Evolutionary conservation across 2,329 filamentous ascomycete species (phyloP).

Genomic region (Exophiala viscosa): DNA sequence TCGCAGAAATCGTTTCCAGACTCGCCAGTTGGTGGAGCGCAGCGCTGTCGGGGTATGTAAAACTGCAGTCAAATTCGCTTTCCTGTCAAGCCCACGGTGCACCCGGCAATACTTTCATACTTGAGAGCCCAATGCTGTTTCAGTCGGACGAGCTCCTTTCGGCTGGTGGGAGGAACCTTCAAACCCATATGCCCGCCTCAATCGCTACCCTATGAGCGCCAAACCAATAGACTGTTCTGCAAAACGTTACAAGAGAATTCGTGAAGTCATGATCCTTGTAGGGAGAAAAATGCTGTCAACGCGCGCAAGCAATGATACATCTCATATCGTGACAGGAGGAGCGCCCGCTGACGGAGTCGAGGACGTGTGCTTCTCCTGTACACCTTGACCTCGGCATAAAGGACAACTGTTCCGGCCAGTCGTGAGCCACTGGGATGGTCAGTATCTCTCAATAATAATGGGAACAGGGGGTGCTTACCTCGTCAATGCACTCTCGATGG

Average conservation of each 20-base stretch:
- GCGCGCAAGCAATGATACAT: not conserved
- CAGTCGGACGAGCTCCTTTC: not conserved
- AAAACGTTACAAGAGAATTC: constrained; percentile 16
- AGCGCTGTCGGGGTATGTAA: constrained; percentile 16
- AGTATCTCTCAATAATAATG: constrained; percentile 26
- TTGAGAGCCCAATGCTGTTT: no score
- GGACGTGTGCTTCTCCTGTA: constrained; percentile 41
- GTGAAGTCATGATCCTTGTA: constrained; percentile 11
- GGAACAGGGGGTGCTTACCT: constrained; percentile 48
- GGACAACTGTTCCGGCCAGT: constrained; percentile 64
- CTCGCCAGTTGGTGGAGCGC: constrained; percentile 6
- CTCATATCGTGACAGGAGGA: constrained; percentile 7
- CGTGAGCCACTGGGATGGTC: constrained; percentile 58
- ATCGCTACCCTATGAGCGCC: constrained; percentile 14
- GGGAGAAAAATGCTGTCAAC: not conserved
- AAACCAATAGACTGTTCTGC: constrained; percentile 3
- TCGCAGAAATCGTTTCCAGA: constrained; percentile 11
- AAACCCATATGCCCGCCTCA: not conserved
- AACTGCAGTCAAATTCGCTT: constrained; percentile 11
- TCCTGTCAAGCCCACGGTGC: no score
- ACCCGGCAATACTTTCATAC: no score
- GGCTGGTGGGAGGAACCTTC: not conserved
- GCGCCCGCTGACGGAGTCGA: constrained; percentile 3
- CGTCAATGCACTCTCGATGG: constrained; percentile 66
- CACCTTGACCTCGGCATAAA: constrained; percentile 57